Percentiles rank a stretch among this genome's conserved stretches.
These are phyloP conservation scores for Podila epicladia DNA, from an alignment of 192 early-diverging fungal genomes.

Conservation along the genomic window DNA sequence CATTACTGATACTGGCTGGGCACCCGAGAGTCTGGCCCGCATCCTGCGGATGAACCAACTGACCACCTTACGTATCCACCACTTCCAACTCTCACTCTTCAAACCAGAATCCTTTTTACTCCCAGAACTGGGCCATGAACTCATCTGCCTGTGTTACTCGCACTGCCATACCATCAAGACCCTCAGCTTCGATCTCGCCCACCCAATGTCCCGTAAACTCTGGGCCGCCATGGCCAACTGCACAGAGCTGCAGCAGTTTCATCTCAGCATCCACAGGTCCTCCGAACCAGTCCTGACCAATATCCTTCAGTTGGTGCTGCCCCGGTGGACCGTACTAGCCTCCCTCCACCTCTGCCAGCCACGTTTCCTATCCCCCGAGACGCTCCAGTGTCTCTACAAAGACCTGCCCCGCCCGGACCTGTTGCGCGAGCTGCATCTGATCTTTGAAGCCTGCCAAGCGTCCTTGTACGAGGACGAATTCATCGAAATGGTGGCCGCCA, in stretches of 20 bases:
- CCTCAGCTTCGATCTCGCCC: conserved; percentile 28
- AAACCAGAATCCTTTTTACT: conserved; percentile 17
- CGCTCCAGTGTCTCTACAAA: conserved; percentile 10
- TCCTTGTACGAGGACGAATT: conserved; percentile 43
- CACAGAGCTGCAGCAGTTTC: conserved; percentile 33
- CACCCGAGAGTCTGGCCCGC: conserved; percentile 9
- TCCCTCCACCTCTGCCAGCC: conserved; percentile 45
- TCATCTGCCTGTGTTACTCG: conserved; percentile 15
- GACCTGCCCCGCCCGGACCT: conserved; percentile 19
- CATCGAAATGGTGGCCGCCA: conserved; percentile 37
- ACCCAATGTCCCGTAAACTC: background rate
- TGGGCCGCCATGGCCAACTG: conserved; percentile 30
- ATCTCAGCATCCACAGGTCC: conserved; percentile 30
- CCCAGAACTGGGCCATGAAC: conserved; percentile 14
- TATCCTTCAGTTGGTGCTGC: conserved; percentile 20
- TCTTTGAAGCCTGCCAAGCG: conserved; percentile 49
- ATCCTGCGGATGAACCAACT: conserved; percentile 15
- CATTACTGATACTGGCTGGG: conserved; percentile 43
- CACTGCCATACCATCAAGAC: conserved; percentile 16
- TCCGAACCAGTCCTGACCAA: conserved; percentile 37
- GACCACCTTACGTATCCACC: conserved; percentile 18
- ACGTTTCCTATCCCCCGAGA: conserved; percentile 24
- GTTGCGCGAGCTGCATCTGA: conserved; percentile 29
- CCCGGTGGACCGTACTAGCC: conserved; percentile 19
- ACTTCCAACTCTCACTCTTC: conserved; percentile 37